Conservation (phyloP, 176 grass and related monocot species). For the Saccharum spontaneum region DNA sequence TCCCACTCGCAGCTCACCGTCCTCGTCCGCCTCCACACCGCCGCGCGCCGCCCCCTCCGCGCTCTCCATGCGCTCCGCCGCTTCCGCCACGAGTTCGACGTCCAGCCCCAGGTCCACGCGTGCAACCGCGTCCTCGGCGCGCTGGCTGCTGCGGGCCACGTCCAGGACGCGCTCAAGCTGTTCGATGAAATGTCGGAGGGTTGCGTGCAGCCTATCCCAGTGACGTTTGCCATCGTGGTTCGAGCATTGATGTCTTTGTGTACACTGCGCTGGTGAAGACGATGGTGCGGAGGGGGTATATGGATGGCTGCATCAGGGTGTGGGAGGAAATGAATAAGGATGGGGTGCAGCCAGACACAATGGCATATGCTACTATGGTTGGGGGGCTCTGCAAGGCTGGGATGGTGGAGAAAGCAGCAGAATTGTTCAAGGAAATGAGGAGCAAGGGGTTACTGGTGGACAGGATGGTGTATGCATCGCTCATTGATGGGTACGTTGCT, state of each 20-base stretch:
- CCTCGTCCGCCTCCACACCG: conserved; percentile 72
- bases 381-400: conserved; percentile 60
- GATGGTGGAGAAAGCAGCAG: conserved; percentile 54
- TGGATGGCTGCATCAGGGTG: conserved; percentile 76
- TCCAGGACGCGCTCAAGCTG: conserved; percentile 56
- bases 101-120: conserved; percentile 59
- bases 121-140: conserved; percentile 79
- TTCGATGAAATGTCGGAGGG: conserved; percentile 64
- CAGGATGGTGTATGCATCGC: conserved; percentile 54
- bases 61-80: conserved; percentile 63
- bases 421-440: conserved; percentile 74
- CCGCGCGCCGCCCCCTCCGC: conserved; percentile 56
- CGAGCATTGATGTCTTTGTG: conserved; percentile 80
- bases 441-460: conserved; percentile 69
- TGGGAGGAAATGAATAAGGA: conserved; percentile 88
- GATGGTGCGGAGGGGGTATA: conserved; percentile 57
- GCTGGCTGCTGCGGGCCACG: conserved; percentile 49
- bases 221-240: conserved; percentile 77
- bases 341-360: conserved; percentile 50
- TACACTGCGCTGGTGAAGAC: conserved; percentile 77
- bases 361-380: conserved; percentile 74
- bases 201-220: conserved; percentile 44
- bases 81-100: conserved; percentile 59
- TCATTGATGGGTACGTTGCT: conserved; percentile 59
- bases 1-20: conserved; percentile 72